These are phyloP conservation scores for Fusarium pilosicola DNA, from an alignment of 2,329 filamentous ascomycete species.

Conservation along the genomic window DNA sequence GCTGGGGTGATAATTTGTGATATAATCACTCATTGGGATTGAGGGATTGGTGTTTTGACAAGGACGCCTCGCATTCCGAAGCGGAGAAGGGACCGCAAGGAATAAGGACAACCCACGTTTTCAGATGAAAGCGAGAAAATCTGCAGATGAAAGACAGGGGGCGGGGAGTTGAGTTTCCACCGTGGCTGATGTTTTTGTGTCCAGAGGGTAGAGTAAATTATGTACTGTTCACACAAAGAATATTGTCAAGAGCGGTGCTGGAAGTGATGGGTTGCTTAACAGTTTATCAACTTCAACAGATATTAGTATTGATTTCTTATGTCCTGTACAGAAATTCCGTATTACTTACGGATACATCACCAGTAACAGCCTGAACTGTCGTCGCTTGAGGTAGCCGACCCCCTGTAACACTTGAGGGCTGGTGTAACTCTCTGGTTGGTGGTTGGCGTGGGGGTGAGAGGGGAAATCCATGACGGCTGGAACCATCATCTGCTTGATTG, in stretches of 20 bases:
- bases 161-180: constrained; percentile 32
- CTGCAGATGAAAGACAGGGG: constrained; percentile 29
- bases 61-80: constrained; percentile 4
- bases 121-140: constrained; percentile 13
- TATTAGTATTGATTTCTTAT: background rate
- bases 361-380: background rate
- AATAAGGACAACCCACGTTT: constrained; percentile 29
- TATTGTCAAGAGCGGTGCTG: background rate
- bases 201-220: background rate
- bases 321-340: background rate
- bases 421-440: constrained; percentile 14
- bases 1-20: background rate
- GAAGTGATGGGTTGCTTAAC: background rate
- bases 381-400: background rate
- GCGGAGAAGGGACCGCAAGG: constrained; percentile 12
- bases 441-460: constrained; percentile 29
- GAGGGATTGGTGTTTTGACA: constrained; percentile 4
- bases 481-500: constrained; percentile 36
- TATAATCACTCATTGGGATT: constrained; percentile 30
- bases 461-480: constrained; percentile 36
- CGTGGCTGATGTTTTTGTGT: background rate
- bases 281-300: no score
- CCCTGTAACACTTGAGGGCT: background rate
- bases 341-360: background rate
- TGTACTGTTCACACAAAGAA: background rate